Conservation (phyloP, 2,329 filamentous ascomycete genomes). For the Fusarium stilboides region DNA sequence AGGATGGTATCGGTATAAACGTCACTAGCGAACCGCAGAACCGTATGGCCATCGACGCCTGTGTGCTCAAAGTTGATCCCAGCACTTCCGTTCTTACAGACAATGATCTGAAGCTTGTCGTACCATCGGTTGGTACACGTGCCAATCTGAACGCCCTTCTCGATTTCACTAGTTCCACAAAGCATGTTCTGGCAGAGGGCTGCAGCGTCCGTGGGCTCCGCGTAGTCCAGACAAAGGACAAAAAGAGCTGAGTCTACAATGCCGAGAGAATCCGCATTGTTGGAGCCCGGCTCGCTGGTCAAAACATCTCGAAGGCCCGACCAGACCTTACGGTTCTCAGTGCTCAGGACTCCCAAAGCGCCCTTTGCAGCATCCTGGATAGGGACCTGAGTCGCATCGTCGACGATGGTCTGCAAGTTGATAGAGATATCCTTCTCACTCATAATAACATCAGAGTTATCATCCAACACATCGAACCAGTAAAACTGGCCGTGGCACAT, state of each 20-base stretch:
- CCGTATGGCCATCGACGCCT: constrained; percentile 96
- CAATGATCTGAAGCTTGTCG: constrained; percentile 98
- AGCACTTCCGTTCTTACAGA: constrained; percentile 98
- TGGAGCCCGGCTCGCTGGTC: constrained; percentile 87
- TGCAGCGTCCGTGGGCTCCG: constrained; percentile 83
- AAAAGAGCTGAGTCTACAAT: constrained; percentile 97
- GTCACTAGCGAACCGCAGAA: constrained; percentile 95
- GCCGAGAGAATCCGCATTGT: constrained; percentile 95
- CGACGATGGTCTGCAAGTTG: constrained; percentile 92
- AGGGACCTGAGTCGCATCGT: constrained; percentile 89
- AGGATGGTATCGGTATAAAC: constrained; percentile 98
- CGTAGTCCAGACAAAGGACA: constrained; percentile 92
- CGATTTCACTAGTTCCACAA: constrained; percentile 92
- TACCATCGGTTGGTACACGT: constrained; percentile 99
- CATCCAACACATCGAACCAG: constrained; percentile 98
- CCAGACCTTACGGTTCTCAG: constrained; percentile 97
- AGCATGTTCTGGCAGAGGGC: constrained; percentile 99
- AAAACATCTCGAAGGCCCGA: constrained; percentile 90
- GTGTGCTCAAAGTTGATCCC: constrained; percentile 99
- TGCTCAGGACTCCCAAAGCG: constrained; percentile 92
- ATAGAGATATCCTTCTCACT: constrained; percentile 92
- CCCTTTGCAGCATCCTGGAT: constrained; percentile 97
- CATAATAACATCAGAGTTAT: constrained; percentile 97
- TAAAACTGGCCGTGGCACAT: constrained; percentile 97
- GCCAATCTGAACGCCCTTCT: constrained; percentile 94